A percentile compares a stretch with the other conserved stretches of the same genome.
These are phyloP conservation scores for Trametes maxima DNA, from an alignment of 768 basidiomycete species.

Conservation along the genomic window DNA sequence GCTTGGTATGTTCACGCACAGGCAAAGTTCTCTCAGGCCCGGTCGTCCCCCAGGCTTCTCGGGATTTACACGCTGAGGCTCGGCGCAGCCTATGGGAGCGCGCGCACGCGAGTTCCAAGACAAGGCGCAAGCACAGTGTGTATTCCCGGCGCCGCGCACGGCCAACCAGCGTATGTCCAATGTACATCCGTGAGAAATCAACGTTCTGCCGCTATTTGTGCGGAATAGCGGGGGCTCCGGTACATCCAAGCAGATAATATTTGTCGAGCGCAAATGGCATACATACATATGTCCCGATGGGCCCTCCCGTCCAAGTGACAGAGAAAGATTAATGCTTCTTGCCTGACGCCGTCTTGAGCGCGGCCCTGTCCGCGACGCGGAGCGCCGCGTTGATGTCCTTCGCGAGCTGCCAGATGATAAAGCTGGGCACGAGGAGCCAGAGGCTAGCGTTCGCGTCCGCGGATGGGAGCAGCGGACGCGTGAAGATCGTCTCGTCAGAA, in stretches of 20 bases:
- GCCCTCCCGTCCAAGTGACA: no score
- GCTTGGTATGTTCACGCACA: neutral
- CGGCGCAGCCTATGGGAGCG: conserved; percentile 2
- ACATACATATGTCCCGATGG: no score
- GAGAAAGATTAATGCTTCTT: conserved; percentile 34
- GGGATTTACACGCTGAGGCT: conserved; percentile 9
- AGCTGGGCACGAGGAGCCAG: conserved; percentile 75
- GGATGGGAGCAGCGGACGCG: neutral
- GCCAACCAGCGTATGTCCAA: neutral
- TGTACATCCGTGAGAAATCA: conserved; percentile 1
- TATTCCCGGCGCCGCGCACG: neutral
- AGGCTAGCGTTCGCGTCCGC: conserved; percentile 43
- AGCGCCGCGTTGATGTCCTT: conserved; percentile 59
- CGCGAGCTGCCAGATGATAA: conserved; percentile 62
- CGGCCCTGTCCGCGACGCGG: conserved; percentile 29
- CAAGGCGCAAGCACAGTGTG: no score
- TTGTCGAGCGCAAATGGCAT: no score
- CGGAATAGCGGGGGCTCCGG: no score
- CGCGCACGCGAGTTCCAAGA: neutral
- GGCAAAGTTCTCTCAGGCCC: neutral
- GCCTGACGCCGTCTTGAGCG: conserved; percentile 33
- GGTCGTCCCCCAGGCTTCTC: conserved; percentile 1
- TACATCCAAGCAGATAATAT: no score
- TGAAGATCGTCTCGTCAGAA: conserved; percentile 3
- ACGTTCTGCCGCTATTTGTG: neutral